A percentile compares a stretch with the other conserved stretches of the same genome.
phyloP scores from a whole-genome alignment of 148 eudicot species.

The Camellia granthamiana region DNA sequence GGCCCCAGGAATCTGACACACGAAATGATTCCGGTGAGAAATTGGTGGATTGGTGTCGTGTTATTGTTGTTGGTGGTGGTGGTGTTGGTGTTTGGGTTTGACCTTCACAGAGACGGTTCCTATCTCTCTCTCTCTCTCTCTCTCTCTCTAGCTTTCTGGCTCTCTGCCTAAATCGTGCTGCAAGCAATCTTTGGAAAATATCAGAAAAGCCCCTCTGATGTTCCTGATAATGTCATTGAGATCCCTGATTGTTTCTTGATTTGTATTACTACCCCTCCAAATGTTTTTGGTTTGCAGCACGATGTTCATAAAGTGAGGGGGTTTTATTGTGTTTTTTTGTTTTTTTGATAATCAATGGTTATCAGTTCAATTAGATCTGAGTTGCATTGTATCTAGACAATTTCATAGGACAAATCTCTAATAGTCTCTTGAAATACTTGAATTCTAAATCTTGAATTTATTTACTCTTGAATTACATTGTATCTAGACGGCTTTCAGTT shows the following conservation, averaged over 20 bases:
- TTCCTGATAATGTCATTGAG: background rate
- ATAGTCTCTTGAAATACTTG: too few species aligned
- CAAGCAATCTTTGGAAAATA: conserved; percentile 10
- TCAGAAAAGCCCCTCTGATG: background rate
- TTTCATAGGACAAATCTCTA: too few species aligned
- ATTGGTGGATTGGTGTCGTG: conserved; percentile 13
- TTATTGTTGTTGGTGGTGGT: conserved; percentile 9
- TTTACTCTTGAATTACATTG: too few species aligned
- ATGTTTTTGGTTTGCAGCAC: too few species aligned
- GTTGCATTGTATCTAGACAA: too few species aligned
- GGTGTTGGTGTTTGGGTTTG: conserved; percentile 33
- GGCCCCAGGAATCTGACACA: conserved; percentile 4
- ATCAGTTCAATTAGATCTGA: too few species aligned
- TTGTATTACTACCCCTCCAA: background rate
- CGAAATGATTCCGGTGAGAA: conserved; percentile 16
- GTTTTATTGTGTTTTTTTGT: too few species aligned
- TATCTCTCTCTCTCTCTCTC: too few species aligned
- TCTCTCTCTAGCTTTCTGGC: background rate
- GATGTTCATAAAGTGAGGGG: too few species aligned
- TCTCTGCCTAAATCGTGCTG: conserved; percentile 18
- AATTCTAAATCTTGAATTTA: too few species aligned
- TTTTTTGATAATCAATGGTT: too few species aligned
- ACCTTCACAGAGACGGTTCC: conserved; percentile 46
- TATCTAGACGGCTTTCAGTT: too few species aligned
- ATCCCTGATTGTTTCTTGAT: background rate